These are phyloP conservation scores for Penicillium sp. DNA, from an alignment of 2,329 filamentous ascomycete genomes.

Conservation along the genomic window DNA sequence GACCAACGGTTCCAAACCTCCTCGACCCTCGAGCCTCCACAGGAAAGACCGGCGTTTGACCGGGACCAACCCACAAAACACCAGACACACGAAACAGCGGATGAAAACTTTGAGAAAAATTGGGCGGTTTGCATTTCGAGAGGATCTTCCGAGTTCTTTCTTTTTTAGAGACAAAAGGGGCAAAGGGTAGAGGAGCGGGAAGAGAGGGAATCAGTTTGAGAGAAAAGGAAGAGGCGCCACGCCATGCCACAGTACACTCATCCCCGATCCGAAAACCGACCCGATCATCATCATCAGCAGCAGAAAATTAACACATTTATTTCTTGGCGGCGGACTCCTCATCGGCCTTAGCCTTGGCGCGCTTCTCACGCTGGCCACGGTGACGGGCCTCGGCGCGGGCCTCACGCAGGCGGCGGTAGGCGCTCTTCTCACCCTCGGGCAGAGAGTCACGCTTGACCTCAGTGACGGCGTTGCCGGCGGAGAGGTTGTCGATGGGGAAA, in stretches of 20 bases:
- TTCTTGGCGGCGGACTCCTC: conserved; percentile 59
- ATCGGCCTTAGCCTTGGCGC: conserved; percentile 76
- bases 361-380: conserved; percentile 86
- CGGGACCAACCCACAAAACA: conserved; percentile 3
- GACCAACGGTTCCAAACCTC: background rate
- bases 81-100: conserved; percentile 1
- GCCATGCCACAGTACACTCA: conserved; percentile 39
- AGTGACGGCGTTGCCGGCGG: conserved; percentile 57
- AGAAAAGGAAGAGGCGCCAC: conserved; percentile 35
- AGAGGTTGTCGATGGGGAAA: conserved; percentile 70
- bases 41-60: background rate
- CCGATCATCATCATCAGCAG: conserved; percentile 40
- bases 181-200: conserved; percentile 13
- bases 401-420: conserved; percentile 81
- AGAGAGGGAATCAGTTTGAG: conserved; percentile 25
- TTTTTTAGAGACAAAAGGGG: conserved; percentile 34
- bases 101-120: conserved; percentile 27
- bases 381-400: conserved; percentile 80
- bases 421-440: conserved; percentile 76
- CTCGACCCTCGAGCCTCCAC: background rate
- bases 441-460: conserved; percentile 82
- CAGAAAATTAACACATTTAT: conserved; percentile 44
- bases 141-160: conserved; percentile 38
- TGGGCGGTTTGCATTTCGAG: conserved; percentile 36
- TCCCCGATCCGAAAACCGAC: conserved; percentile 37